Percentiles rank a stretch among this genome's conserved stretches.
Conservation (phyloP, 495 filamentous ascomycete species). For the Neurospora sp. region DNA sequence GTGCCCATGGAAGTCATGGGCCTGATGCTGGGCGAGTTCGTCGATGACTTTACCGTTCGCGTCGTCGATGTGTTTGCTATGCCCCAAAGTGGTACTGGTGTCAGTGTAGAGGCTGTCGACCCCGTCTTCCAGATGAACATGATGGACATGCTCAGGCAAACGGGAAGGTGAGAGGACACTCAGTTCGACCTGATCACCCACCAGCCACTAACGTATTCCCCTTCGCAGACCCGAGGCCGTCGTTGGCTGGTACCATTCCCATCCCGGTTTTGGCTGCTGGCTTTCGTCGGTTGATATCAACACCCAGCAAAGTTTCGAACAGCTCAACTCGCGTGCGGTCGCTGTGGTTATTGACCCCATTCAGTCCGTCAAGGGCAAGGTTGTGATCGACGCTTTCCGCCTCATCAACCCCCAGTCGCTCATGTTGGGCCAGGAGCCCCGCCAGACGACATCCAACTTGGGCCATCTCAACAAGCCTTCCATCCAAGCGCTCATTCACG, state of each 20-base stretch:
- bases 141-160: constrained; percentile 99
- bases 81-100: constrained; percentile 98
- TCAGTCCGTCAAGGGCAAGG: constrained; percentile 98
- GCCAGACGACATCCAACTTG: constrained; percentile 94
- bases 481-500: constrained; percentile 98
- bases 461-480: constrained; percentile 98
- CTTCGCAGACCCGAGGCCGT: constrained; percentile 75
- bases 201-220: constrained; percentile 8
- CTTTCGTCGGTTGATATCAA: constrained; percentile 98
- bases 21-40: constrained; percentile 95
- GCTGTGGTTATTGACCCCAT: constrained; percentile 98
- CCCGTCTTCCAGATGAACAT: constrained; percentile 98
- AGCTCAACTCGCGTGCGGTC: constrained; percentile 88
- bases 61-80: constrained; percentile 98
- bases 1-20: constrained; percentile 99
- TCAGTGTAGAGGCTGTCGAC: constrained; percentile 96
- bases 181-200: neutral
- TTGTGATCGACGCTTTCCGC: constrained; percentile 98
- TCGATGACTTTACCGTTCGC: constrained; percentile 96
- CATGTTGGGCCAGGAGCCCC: constrained; percentile 96
- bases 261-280: constrained; percentile 99
- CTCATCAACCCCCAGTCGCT: constrained; percentile 98
- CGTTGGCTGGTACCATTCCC: constrained; percentile 98
- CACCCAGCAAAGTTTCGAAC: constrained; percentile 98
- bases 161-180: constrained; percentile 60